Evolutionary conservation across 257 asterid species (phyloP).

Genomic region (Cordia subcordata): DNA sequence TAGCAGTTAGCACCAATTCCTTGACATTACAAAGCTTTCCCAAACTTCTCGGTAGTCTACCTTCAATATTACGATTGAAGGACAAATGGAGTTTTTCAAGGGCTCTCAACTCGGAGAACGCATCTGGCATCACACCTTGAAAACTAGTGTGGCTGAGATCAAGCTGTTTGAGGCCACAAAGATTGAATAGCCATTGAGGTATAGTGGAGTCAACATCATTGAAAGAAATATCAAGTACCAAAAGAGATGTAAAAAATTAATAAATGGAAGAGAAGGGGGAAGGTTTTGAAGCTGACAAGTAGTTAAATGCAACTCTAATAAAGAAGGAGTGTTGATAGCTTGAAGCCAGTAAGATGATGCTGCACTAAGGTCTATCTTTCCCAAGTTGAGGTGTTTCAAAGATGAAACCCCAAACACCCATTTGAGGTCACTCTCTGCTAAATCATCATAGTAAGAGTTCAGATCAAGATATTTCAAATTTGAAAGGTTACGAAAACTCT

Average conservation of each 20-base stretch:
- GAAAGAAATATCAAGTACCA: neutral
- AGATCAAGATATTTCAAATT: conserved; percentile 2
- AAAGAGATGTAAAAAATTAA: neutral
- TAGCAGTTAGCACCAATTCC: conserved; percentile 13
- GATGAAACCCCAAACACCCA: conserved; percentile 5
- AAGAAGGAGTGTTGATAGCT: conserved; percentile 1
- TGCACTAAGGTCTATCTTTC: neutral
- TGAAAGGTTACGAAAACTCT: conserved; percentile 11
- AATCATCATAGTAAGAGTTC: no score
- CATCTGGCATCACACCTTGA: neutral
- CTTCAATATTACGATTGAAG: no score
- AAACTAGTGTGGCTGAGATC: neutral
- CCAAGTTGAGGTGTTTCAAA: neutral
- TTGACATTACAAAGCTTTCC: conserved; percentile 3
- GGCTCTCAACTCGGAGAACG: neutral
- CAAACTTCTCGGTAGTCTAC: no score
- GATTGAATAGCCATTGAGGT: conserved; percentile 19
- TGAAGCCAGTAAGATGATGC: conserved; percentile 5
- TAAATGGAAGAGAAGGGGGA: neutral
- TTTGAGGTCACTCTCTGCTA: neutral
- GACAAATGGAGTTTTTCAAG: no score
- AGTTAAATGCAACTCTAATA: neutral
- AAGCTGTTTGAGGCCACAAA: conserved; percentile 10
- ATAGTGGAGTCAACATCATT: conserved; percentile 14
- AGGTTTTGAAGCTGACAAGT: neutral